Percentiles rank a stretch among this genome's conserved stretches.
phyloP scores from a whole-genome alignment of 2,329 filamentous ascomycete genomes.

The Ophiosphaerella korrae region DNA sequence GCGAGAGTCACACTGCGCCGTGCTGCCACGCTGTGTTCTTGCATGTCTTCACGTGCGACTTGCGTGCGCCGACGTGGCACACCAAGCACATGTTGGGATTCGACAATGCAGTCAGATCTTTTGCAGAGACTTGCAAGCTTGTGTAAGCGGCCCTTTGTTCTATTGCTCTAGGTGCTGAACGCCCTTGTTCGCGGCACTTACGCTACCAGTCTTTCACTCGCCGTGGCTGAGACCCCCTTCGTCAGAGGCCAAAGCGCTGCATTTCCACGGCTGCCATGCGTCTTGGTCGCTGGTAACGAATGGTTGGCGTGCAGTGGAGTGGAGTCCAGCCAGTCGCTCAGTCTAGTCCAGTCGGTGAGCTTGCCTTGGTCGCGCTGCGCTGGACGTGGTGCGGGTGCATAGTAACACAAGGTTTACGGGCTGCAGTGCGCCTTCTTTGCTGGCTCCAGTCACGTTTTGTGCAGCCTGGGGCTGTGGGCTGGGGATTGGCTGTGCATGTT shows the following conservation, averaged over 20 bases:
- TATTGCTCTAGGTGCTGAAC: too few species aligned
- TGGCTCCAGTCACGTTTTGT: slow-evolving; percentile 25
- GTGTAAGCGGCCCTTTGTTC: too few species aligned
- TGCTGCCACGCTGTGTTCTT: background rate
- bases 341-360: too few species aligned
- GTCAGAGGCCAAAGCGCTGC: slow-evolving; percentile 16
- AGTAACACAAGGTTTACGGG: too few species aligned
- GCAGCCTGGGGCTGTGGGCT: background rate
- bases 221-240: slow-evolving; percentile 18
- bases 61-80: background rate
- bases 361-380: too few species aligned
- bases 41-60: slow-evolving; percentile 8
- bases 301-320: too few species aligned
- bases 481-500: slow-evolving; percentile 27
- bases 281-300: too few species aligned
- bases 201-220: background rate
- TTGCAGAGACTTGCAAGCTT: too few species aligned
- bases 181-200: background rate
- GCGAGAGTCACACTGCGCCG: background rate
- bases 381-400: too few species aligned
- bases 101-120: background rate
- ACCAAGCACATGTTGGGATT: background rate
- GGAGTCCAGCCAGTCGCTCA: too few species aligned
- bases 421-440: slow-evolving; percentile 1
- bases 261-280: too few species aligned